Conservation (phyloP, 2,329 filamentous ascomycete genomes). For the Calonectria pseudoturangicola region DNA sequence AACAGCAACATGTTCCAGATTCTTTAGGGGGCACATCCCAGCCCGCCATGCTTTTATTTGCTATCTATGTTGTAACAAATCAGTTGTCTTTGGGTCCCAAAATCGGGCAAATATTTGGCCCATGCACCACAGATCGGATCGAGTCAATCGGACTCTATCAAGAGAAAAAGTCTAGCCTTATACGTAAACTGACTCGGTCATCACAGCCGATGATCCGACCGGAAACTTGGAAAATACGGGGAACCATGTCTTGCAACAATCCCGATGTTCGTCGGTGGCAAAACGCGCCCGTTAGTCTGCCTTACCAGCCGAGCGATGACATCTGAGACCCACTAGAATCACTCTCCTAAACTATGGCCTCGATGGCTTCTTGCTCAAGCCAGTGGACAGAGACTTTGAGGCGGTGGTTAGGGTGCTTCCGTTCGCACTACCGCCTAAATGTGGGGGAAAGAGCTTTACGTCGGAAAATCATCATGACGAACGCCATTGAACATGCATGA, state of each 20-base stretch:
- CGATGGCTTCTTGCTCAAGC: not conserved
- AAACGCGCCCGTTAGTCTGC: not conserved
- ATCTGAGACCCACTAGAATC: not conserved
- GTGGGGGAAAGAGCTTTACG: not conserved
- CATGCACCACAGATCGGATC: too few relatives aligned
- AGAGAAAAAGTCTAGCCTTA: too few relatives aligned
- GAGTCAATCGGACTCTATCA: too few relatives aligned
- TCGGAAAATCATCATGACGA: not conserved
- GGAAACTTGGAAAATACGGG: not conserved
- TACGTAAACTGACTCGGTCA: not conserved
- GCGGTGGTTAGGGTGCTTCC: not conserved
- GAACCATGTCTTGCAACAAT: not conserved
- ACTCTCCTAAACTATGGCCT: not conserved
- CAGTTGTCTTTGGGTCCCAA: too few relatives aligned
- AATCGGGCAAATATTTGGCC: too few relatives aligned
- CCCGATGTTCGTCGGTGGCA: constrained; percentile 1
- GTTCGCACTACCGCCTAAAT: not conserved
- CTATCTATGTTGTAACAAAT: too few relatives aligned
- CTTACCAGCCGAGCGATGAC: not conserved
- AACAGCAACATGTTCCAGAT: too few relatives aligned
- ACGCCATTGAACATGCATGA: not conserved
- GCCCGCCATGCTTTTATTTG: too few relatives aligned
- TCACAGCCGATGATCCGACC: not conserved
- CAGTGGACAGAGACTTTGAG: not conserved
- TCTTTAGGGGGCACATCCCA: too few relatives aligned